Base-by-base conservation (phyloP, 768 basidiomycete species). In the Suillus paluster region DNA sequence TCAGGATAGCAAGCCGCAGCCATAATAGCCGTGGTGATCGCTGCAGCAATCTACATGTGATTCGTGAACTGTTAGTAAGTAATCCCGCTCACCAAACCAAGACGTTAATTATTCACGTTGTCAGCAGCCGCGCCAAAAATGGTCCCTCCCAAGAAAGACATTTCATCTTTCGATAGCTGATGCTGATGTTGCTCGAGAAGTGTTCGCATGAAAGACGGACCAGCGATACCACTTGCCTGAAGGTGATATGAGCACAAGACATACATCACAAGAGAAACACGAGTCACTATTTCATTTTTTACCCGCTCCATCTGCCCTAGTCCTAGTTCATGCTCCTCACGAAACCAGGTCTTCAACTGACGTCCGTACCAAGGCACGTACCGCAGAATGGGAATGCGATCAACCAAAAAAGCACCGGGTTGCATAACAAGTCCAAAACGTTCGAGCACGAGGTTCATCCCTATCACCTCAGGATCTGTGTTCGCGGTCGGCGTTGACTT, bases 121-220 rank as follows among this genome's bases (percentile, higher is more conserved):
- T 85, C 85, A 1, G 81, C 79, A 5, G 85, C 85, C 15, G 85
- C 85, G 39, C 85, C 85, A 64, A 86, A 87, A 76, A 87, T 81
- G 38, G 80, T 80, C 0, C 85, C 85, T 1, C 81, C 84, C 19
- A 87, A 77, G 67, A 85, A 87, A 0, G 84, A 80, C 1, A 79
- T 77, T 64, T 87, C 84, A 60, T 80, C 73, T 61, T 82, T 77
- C 5, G 82, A 77, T 6, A 86, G 76, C 12, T 78, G 80, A 30
- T 83, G 77, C 62, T 83, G 80, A 0, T 68, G 64, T 63, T 84
- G 78, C 61, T 84, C 82, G 5, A 86, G 67, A 34, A 86, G 77
- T 63, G 83, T 82, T 67, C 79, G 80, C 1, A 79, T 84, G 63
- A 87, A 87, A 17, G 80, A 68, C 9, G 44, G 38, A 19, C 45